phyloP scores from a whole-genome alignment of 179 eudicot species.

The Heliamphora pulchella region DNA sequence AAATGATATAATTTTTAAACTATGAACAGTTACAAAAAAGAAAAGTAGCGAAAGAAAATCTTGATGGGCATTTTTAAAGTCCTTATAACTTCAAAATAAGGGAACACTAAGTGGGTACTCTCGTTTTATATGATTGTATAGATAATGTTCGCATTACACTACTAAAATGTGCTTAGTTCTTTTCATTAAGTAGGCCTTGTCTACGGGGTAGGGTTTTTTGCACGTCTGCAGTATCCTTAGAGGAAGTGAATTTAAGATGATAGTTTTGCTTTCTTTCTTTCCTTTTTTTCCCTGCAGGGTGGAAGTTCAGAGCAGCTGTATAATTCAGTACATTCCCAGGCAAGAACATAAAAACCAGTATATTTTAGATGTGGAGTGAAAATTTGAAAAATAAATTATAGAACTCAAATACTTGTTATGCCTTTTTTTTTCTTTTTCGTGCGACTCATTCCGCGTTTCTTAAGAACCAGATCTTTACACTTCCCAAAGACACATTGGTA shows the following conservation, averaged over 20 bases:
- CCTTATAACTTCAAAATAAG: no score
- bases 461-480: slow-evolving; percentile 64
- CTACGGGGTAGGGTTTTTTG: not conserved
- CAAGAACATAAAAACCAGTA: slow-evolving; percentile 25
- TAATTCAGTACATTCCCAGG: slow-evolving; percentile 90
- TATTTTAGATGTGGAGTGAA: not conserved
- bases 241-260: slow-evolving; percentile 3
- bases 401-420: not conserved
- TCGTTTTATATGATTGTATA: no score
- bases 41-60: no score
- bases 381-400: no score
- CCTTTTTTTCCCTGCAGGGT: slow-evolving; percentile 45
- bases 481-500: slow-evolving; percentile 78
- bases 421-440: not conserved
- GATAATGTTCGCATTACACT: not conserved
- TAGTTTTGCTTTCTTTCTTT: not conserved
- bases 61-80: no score
- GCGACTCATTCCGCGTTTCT: slow-evolving; percentile 10
- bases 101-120: no score
- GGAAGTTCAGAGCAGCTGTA: slow-evolving; percentile 80
- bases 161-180: not conserved
- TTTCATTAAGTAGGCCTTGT: not conserved
- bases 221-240: not conserved
- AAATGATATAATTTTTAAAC: no score
- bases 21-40: no score